Conservation (phyloP, 148 eudicot genomes). For the Linanthus parryae region DNA sequence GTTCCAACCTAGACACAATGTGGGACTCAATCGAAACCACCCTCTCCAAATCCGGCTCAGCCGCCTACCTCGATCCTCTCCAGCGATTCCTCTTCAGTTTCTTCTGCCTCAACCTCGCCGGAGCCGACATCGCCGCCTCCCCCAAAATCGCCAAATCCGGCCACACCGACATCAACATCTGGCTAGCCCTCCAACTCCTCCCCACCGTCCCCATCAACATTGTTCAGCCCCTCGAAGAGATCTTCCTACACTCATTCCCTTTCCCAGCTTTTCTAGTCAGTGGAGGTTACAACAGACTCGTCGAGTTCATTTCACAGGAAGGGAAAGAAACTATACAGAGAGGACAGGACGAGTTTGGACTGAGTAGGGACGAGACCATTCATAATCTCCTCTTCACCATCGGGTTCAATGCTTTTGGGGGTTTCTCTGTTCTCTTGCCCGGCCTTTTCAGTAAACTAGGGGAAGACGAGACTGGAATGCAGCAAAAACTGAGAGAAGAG, state of each 20-base stretch:
- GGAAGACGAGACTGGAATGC: conserved; percentile 29
- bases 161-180: conserved; percentile 40
- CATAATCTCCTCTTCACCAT: conserved; percentile 66
- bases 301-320: conserved; percentile 37
- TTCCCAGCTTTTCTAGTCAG: conserved; percentile 66
- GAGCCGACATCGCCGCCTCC: conserved; percentile 50
- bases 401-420: conserved; percentile 88
- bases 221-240: conserved; percentile 69
- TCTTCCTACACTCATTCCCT: conserved; percentile 72
- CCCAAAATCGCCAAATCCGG: conserved; percentile 51
- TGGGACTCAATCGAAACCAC: conserved; percentile 54
- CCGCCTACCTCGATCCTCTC: conserved; percentile 32
- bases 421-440: conserved; percentile 50
- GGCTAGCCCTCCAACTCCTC: conserved; percentile 75
- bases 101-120: conserved; percentile 40
- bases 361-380: conserved; percentile 42
- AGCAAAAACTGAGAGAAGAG: conserved; percentile 44
- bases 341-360: conserved; percentile 49
- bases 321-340: conserved; percentile 42
- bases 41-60: conserved; percentile 31
- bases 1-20: conserved; percentile 62
- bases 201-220: conserved; percentile 43
- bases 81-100: conserved; percentile 66
- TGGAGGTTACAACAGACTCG: conserved; percentile 59
- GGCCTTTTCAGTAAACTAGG: conserved; percentile 29